Conservation (phyloP, 306 rosid species). For the Bauhinia variegata region DNA sequence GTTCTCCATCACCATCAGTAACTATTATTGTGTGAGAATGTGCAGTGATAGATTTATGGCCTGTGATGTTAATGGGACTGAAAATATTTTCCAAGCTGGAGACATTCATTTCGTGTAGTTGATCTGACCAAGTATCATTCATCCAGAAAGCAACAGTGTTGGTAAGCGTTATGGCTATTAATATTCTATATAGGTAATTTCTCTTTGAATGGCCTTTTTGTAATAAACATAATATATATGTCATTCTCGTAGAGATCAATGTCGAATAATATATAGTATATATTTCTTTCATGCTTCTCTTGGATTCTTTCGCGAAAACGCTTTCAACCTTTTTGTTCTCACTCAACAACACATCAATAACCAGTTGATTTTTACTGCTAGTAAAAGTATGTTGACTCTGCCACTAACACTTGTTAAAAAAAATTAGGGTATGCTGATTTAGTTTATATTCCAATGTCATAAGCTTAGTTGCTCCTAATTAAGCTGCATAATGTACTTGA, state of each 20-base stretch:
- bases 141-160: constrained; percentile 17
- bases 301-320: constrained; percentile 53
- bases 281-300: constrained; percentile 40
- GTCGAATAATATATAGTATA: constrained; percentile 30
- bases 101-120: constrained; percentile 48
- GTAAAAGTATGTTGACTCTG: constrained; percentile 32
- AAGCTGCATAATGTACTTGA: constrained; percentile 43
- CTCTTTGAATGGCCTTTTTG: constrained; percentile 43
- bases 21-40: constrained; percentile 54
- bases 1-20: constrained; percentile 57
- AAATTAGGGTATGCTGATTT: constrained; percentile 25
- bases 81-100: constrained; percentile 12
- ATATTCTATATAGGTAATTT: constrained; percentile 36
- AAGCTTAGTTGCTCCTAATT: constrained; percentile 23
- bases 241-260: constrained; percentile 55
- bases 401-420: constrained; percentile 39
- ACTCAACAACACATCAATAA: constrained; percentile 30
- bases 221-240: constrained; percentile 41
- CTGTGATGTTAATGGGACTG: constrained; percentile 66
- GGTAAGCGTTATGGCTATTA: constrained; percentile 39
- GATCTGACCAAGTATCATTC: constrained; percentile 22
- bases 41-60: constrained; percentile 48
- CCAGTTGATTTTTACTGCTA: no score
- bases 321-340: constrained; percentile 45
- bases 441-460: constrained; percentile 46